Evolutionary conservation across 129 eudicot genomes (phyloP), one percentile per base, ranked within the genome.

Genomic region (Flaveria brownii): DNA sequence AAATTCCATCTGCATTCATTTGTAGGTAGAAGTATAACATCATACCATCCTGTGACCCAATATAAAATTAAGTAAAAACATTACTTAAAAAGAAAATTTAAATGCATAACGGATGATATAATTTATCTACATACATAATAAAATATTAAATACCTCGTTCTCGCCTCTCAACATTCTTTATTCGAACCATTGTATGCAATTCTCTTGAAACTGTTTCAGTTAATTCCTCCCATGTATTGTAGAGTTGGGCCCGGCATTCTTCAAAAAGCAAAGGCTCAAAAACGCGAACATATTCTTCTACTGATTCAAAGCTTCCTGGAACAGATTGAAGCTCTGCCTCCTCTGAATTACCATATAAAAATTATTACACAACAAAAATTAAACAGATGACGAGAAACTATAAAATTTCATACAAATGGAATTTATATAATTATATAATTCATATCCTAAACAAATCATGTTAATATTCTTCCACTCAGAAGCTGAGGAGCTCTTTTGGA

Each of bases 251-350:
- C 6, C 97, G 91, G 46, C 99, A 94, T 82, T 94, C 99, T 77
- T 91, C 99, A 83, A 94, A 94, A 47, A 94, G 97, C 80, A 94
- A 84, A 43, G 99, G 99, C 82, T 94, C 99, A 80, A 94, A 94
- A 28, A 91, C 99, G 51, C 84, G 72, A 61, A 91, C 67, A 83
- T 94, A 94, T 82, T 94, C 97, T 72, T 94, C 99, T 42, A 87
- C 99, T 13, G 99, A 94, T 55, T 89, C 99, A 84, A 94, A 94
- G 68, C 80, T 84, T 26, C 96, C 96, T 50, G 99, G 97, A 43
- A 94, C 97, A 72, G 96, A 74, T 75, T 89, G 91, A 66, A 94
- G 99, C 72, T 94, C 99, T 59, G 95, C 82, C 60, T 87, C 99
- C 90, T 91, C 99, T 94, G 90, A 49, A 80, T 66, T 47, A 43